A percentile compares a stretch with the other conserved stretches of the same genome.
These are phyloP conservation scores for Camellia granthamiana DNA, from an alignment of 148 eudicot species.

Conservation along the genomic window DNA sequence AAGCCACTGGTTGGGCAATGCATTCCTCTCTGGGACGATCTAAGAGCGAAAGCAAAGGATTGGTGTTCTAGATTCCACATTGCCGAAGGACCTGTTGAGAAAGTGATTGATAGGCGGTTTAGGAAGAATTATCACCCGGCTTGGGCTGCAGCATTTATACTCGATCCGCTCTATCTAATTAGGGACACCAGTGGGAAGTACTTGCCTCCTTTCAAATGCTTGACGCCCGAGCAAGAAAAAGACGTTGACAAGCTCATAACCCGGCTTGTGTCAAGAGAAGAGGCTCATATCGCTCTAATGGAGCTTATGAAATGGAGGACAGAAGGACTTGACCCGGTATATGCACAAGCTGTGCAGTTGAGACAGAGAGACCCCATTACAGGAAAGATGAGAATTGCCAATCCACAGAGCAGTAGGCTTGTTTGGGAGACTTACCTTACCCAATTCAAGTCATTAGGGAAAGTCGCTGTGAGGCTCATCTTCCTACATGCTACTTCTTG, in stretches of 20 bases:
- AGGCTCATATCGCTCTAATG: constrained; percentile 78
- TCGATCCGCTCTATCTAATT: constrained; percentile 76
- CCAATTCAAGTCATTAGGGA: constrained; percentile 75
- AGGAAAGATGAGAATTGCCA: constrained; percentile 79
- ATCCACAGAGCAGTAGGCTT: constrained; percentile 89
- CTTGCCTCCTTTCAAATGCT: constrained; percentile 84
- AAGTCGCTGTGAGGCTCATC: constrained; percentile 79
- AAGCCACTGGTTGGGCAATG: constrained; percentile 83
- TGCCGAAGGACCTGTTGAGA: constrained; percentile 50
- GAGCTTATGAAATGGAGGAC: constrained; percentile 97
- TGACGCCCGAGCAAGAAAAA: constrained; percentile 82
- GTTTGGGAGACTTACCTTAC: constrained; percentile 94
- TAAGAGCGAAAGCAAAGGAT: constrained; percentile 58
- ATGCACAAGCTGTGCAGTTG: constrained; percentile 93
- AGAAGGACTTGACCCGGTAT: constrained; percentile 88
- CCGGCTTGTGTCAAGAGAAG: constrained; percentile 79
- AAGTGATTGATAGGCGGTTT: constrained; percentile 59
- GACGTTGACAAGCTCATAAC: constrained; percentile 89
- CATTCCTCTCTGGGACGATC: constrained; percentile 87
- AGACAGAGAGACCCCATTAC: constrained; percentile 76
- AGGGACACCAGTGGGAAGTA: constrained; percentile 79
- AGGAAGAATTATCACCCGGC: constrained; percentile 89
- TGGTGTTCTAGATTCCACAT: constrained; percentile 78
- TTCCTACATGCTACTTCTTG: constrained; percentile 85
- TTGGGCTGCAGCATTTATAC: constrained; percentile 91